phyloP scores from a whole-genome alignment of 805 yeast species.

The Phaffomyces thermotolerans region DNA sequence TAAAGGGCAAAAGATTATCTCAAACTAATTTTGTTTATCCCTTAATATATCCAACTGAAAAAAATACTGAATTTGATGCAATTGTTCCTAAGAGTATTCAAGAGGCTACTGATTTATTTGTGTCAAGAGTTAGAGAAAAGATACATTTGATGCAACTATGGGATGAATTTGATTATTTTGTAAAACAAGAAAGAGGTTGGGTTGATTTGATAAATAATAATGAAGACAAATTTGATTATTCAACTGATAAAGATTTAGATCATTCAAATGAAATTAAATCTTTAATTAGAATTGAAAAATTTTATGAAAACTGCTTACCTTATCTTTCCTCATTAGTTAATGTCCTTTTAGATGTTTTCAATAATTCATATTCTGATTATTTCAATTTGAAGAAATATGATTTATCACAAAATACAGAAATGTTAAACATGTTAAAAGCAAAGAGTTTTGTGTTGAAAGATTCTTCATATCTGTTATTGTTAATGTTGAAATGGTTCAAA shows the following conservation, averaged over 20 bases:
- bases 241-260: conserved; percentile 14
- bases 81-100: conserved; percentile 63
- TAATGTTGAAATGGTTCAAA: conserved; percentile 72
- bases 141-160: conserved; percentile 66
- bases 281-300: conserved; percentile 49
- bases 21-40: conserved; percentile 67
- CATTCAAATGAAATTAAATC: conserved; percentile 30
- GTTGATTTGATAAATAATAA: conserved; percentile 6
- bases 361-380: conserved; percentile 20
- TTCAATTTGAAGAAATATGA: neutral
- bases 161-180: conserved; percentile 61
- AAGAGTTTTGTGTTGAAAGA: conserved; percentile 59
- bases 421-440: conserved; percentile 46
- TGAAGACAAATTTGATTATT: conserved; percentile 28
- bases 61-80: conserved; percentile 12
- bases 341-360: conserved; percentile 58
- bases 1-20: conserved; percentile 42
- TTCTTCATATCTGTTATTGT: conserved; percentile 42
- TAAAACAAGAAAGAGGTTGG: conserved; percentile 70
- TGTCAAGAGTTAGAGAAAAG: conserved; percentile 54
- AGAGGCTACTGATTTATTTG: conserved; percentile 71
- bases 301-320: conserved; percentile 47
- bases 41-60: conserved; percentile 48
- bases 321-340: conserved; percentile 56
- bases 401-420: conserved; percentile 7